Evolutionary conservation across 495 filamentous ascomycete genomes (phyloP).

Genomic region (Neurospora sublineolata): DNA sequence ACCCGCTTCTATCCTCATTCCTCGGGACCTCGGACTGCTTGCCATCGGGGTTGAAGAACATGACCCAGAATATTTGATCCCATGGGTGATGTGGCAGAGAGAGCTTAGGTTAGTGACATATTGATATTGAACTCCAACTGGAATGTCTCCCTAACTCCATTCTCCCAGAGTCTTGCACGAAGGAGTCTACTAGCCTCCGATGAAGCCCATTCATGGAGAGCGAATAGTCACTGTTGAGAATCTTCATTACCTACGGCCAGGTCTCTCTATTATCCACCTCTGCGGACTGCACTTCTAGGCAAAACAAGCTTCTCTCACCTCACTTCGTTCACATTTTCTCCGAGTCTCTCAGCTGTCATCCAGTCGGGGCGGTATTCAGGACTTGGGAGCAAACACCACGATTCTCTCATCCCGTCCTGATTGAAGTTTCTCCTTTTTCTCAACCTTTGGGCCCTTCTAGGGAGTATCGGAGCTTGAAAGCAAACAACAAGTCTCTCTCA

Average conservation of each 20-base stretch:
- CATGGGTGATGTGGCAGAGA: not conserved
- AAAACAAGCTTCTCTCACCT: not conserved
- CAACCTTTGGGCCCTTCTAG: not conserved
- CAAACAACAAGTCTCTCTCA: not conserved
- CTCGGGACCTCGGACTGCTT: not conserved
- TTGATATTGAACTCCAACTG: not conserved
- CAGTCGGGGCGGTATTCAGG: not conserved
- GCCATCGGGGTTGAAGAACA: not conserved
- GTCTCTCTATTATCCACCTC: not conserved
- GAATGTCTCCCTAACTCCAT: not conserved
- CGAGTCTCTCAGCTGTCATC: not conserved
- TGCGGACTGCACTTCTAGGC: not conserved
- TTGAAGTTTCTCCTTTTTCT: not conserved
- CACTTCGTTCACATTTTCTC: not conserved
- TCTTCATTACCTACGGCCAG: not conserved
- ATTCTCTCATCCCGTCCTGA: not conserved
- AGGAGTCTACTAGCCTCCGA: not conserved
- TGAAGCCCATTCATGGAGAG: not conserved
- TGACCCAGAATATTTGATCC: not conserved
- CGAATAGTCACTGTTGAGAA: not conserved
- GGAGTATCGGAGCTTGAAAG: not conserved
- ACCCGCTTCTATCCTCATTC: not conserved
- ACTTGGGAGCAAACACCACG: not conserved
- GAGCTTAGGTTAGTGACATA: not conserved
- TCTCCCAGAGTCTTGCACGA: not conserved